A percentile compares a stretch with the other conserved stretches of the same genome.
These are phyloP conservation scores for Talaromyces stipitatus DNA, from an alignment of 495 filamentous ascomycete genomes.

Conservation along the genomic window DNA sequence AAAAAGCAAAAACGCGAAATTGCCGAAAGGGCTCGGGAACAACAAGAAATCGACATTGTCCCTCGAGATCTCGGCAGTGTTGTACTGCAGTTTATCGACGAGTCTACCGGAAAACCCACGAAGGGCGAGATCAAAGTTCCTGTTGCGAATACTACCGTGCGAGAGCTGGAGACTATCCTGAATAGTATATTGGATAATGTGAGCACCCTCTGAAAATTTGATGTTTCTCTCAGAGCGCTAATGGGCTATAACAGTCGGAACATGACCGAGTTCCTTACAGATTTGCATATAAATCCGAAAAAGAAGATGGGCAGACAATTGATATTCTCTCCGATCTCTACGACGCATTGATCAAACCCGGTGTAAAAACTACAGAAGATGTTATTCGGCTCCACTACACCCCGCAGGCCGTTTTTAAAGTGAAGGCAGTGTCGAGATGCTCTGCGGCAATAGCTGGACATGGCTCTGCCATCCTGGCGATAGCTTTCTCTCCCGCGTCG, in stretches of 20 bases:
- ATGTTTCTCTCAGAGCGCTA: neutral
- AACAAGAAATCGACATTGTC: conserved; percentile 67
- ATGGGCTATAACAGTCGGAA: conserved; percentile 43
- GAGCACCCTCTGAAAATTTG: conserved; percentile 28
- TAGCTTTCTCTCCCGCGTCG: conserved; percentile 76
- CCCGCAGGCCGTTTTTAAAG: conserved; percentile 90
- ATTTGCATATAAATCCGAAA: conserved; percentile 60
- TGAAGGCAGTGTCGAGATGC: conserved; percentile 85
- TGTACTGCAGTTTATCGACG: conserved; percentile 81
- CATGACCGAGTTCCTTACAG: conserved; percentile 82
- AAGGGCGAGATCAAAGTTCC: conserved; percentile 71
- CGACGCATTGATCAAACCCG: conserved; percentile 57
- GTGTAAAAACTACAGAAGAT: conserved; percentile 62
- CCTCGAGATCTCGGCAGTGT: conserved; percentile 70
- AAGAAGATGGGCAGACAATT: conserved; percentile 46
- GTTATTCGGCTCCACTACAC: conserved; percentile 72
- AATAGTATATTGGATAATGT: conserved; percentile 82
- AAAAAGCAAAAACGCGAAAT: conserved; percentile 79
- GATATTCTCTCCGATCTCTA: conserved; percentile 66
- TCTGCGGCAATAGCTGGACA: conserved; percentile 85
- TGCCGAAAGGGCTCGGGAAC: conserved; percentile 61
- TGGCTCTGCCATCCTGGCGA: conserved; percentile 83
- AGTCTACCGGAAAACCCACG: conserved; percentile 60
- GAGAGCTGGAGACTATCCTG: conserved; percentile 85
- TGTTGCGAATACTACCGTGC: conserved; percentile 76